Evolutionary conservation across 2,329 filamentous ascomycete species (phyloP).

Genomic region (Apiospora phragmitis): DNA sequence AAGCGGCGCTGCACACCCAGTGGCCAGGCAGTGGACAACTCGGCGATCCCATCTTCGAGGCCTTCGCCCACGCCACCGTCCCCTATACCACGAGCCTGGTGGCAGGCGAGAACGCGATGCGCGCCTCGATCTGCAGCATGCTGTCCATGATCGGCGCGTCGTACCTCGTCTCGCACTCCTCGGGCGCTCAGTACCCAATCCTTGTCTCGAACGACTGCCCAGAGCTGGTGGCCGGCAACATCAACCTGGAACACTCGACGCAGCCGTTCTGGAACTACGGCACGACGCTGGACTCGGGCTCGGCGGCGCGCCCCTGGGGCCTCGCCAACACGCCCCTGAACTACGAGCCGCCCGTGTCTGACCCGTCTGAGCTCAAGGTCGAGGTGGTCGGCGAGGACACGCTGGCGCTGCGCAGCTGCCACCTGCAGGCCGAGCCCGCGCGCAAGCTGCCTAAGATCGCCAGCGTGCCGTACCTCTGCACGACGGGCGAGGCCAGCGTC

Average conservation of each 20-base stretch:
- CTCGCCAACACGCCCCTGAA: slow-evolving; percentile 29
- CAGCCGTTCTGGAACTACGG: slow-evolving; percentile 29
- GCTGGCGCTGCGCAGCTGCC: slow-evolving; percentile 24
- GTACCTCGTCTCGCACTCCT: slow-evolving; percentile 32
- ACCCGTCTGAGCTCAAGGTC: slow-evolving; percentile 25
- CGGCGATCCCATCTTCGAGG: slow-evolving; percentile 48
- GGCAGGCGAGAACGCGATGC: slow-evolving; percentile 23
- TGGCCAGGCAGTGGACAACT: slow-evolving; percentile 32
- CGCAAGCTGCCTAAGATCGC: slow-evolving; percentile 45
- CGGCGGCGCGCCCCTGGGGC: slow-evolving; percentile 26
- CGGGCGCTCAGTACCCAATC: slow-evolving; percentile 20
- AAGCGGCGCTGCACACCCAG: slow-evolving; percentile 33
- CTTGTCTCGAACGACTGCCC: slow-evolving; percentile 28
- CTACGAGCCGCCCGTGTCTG: slow-evolving; percentile 28
- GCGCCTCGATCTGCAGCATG: slow-evolving; percentile 24
- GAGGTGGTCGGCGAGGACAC: slow-evolving; percentile 26
- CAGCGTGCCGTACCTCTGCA: slow-evolving; percentile 45
- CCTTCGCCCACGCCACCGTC: slow-evolving; percentile 45
- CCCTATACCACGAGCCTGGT: slow-evolving; percentile 30
- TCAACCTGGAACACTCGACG: slow-evolving; percentile 33
- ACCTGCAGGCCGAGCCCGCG: slow-evolving; percentile 29
- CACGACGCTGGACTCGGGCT: slow-evolving; percentile 13
- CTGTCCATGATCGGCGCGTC: slow-evolving; percentile 27
- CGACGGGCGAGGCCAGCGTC: slow-evolving; percentile 50
- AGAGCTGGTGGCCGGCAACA: slow-evolving; percentile 28